Evolutionary conservation across 2,329 filamentous ascomycete species (phyloP), one percentile per base, ranked within the genome.

Genomic region (Penicillium glabrum): DNA sequence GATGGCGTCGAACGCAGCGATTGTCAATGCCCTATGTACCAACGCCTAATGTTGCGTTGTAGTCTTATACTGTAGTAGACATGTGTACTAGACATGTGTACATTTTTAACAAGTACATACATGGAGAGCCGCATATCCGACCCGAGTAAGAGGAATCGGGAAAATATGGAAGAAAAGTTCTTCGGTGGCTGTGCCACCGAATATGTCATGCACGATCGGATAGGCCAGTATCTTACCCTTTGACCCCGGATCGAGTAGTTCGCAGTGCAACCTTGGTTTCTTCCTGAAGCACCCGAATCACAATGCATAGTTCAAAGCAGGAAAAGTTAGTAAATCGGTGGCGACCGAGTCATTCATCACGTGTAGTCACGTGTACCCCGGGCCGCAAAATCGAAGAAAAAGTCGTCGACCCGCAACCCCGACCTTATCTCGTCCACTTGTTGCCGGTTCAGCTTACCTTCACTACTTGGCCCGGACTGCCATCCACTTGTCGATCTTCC

Each of bases 321-420:
- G 19, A 41, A 41, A 41, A 41, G 39, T 41, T 23, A 41, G 19
- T 21, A 14, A 19, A 31, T 31, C 46, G 33, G 47, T 50, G 47
- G 47, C 47, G 24, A 50, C 33, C 47, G 47, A 35, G 47, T 39
- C 16, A 19, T 7, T 21, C 23, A 7, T 37, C 46, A 41, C 31
- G 46, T 24, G 31, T 24, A 10, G 33, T 50, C 47, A 50, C 47
- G 47, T 50, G 37, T 50, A 39, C 47, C 47, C 47, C 47, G 33
- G 33, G 19, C 39, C 39, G 39, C 33, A 50, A 50, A 50, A 41
- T 33, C 21, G 31, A 35, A 50, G 39, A 41, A 41, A 41, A 50
- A 50, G 47, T 50, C 47, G 23, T 41, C 29, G 23, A 33, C 47
- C 35, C 35, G 35, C 29, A 26, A 10, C 19, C 47, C 29, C 33